Percentiles rank a stretch among this genome's conserved stretches.
Evolutionary conservation across 768 basidiomycete species (phyloP).

Genomic region (Kwoniella sp.): DNA sequence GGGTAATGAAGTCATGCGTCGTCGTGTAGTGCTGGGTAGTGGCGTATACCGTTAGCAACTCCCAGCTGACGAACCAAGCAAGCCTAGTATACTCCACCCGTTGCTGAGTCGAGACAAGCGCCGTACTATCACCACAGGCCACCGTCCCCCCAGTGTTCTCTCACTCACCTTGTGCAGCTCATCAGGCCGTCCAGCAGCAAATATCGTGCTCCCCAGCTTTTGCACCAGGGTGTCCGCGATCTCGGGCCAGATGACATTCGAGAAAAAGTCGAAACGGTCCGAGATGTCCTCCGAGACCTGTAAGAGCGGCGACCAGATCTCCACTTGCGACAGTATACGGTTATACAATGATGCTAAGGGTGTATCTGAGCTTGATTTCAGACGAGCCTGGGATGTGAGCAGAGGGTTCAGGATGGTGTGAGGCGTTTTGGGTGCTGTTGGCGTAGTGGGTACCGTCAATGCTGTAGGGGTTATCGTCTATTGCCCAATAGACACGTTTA

Average conservation of each 20-base stretch:
- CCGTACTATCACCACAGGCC: too few species aligned
- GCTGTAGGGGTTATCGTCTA: constrained; percentile 77
- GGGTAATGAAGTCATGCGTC: constrained; percentile 77
- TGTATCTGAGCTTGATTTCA: constrained; percentile 58
- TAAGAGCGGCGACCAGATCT: constrained; percentile 66
- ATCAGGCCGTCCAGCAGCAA: constrained; percentile 87
- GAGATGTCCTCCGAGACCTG: constrained; percentile 18
- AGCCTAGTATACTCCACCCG: too few species aligned
- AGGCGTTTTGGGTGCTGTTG: constrained; percentile 69
- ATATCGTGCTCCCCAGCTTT: constrained; percentile 78
- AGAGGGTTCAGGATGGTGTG: constrained; percentile 62
- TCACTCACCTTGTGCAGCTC: constrained; percentile 80
- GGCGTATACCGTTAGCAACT: neutral
- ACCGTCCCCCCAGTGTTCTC: too few species aligned
- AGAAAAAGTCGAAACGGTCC: constrained; percentile 74
- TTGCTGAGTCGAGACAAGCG: too few species aligned
- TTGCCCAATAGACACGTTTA: too few species aligned
- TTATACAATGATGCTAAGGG: constrained; percentile 78
- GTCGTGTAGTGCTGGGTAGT: constrained; percentile 74
- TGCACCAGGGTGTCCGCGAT: constrained; percentile 76
- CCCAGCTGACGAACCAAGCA: neutral
- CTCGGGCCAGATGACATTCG: constrained; percentile 87
- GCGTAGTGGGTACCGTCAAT: constrained; percentile 70
- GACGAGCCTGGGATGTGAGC: constrained; percentile 58
- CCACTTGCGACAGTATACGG: constrained; percentile 62